phyloP scores from a whole-genome alignment of 2,329 filamentous ascomycete genomes.

The Zymoseptoria pseudotritici region DNA sequence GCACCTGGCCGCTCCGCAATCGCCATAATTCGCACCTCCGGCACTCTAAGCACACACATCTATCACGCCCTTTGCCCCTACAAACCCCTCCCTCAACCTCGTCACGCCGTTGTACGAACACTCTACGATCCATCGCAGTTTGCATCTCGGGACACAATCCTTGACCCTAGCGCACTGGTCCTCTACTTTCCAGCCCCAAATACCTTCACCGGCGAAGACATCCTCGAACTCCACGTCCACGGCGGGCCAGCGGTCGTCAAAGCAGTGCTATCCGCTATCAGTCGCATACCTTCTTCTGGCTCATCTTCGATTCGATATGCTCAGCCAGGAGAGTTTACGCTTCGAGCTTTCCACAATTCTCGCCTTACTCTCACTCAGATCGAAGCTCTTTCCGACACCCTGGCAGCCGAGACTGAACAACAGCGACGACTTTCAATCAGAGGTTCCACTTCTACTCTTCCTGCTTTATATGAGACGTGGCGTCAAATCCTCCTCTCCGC shows the following conservation, averaged over 20 bases:
- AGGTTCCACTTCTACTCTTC: slow-evolving; percentile 59
- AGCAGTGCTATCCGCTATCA: slow-evolving; percentile 71
- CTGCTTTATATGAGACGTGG: slow-evolving; percentile 76
- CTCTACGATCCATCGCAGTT: slow-evolving; percentile 53
- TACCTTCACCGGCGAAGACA: slow-evolving; percentile 85
- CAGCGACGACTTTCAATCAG: slow-evolving; percentile 81
- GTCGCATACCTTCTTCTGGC: slow-evolving; percentile 12
- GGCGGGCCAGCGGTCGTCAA: slow-evolving; percentile 83
- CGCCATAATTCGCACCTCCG: slow-evolving; percentile 81
- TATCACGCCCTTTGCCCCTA: slow-evolving; percentile 56
- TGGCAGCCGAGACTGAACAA: slow-evolving; percentile 73
- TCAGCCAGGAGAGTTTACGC: slow-evolving; percentile 91
- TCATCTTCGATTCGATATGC: slow-evolving; percentile 63
- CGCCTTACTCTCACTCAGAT: slow-evolving; percentile 81
- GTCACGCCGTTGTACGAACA: slow-evolving; percentile 64
- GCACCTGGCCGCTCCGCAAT: slow-evolving; percentile 81
- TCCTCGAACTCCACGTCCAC: slow-evolving; percentile 91
- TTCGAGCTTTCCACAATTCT: slow-evolving; percentile 80
- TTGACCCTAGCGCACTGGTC: slow-evolving; percentile 73
- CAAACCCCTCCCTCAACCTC: slow-evolving; percentile 48
- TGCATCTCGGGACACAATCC: slow-evolving; percentile 39
- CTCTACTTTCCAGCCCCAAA: slow-evolving; percentile 74
- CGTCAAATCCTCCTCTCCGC: slow-evolving; percentile 68
- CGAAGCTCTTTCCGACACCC: slow-evolving; percentile 54
- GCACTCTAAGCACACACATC: slow-evolving; percentile 63